Base-by-base conservation (phyloP, 805 yeast genomes). In the Millerozyma acaciae region DNA sequence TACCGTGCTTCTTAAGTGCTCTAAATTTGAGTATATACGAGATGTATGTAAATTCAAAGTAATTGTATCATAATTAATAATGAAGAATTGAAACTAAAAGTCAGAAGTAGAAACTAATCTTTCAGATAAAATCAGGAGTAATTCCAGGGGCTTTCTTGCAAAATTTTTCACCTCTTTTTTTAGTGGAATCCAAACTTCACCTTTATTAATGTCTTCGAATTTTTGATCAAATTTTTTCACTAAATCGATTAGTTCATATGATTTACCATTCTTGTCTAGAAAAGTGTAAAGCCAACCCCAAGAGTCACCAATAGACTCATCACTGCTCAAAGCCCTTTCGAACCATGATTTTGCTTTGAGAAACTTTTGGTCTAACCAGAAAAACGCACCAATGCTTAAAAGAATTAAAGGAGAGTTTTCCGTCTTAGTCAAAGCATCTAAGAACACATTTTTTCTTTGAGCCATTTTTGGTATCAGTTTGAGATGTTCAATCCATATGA, bases 1-100 rank as follows among this genome's bases (percentile, higher is more conserved):
- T 85, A 10, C 84, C 93, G 0, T 82, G 94, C 42, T 81, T 87
- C 43, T 60, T 87, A 34, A 79, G 89, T 37, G 86, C 89, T 1
- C 58, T 87, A 40, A 84, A 78, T 26, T 60, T 87, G 34, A 80
- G 75, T 50, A 53, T 86, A 10, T 80, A 75, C 59, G 83, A 81
- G 32, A 52, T 55, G 22, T 47, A 47, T 34, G 39, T 27, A 29
- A 38, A 37, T 16, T 35, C 32, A 14, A 34, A 37, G 16, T 34
- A 34, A 18, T 22, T 8, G 31, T 30, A 16, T 36, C 30, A 27
- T 28, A 24, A 15, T 21, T 16, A 24, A 26, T 34, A 28, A 22
- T 25, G 22, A n/a, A 15, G 21, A 27, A 16, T 22, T 12, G 21
- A 20, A 29, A 14, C 16, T 17, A 33, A 34, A 16, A 27, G 32